These are phyloP conservation scores for Carallia pectinifolia DNA, from an alignment of 345 rosid species.

Conservation along the genomic window DNA sequence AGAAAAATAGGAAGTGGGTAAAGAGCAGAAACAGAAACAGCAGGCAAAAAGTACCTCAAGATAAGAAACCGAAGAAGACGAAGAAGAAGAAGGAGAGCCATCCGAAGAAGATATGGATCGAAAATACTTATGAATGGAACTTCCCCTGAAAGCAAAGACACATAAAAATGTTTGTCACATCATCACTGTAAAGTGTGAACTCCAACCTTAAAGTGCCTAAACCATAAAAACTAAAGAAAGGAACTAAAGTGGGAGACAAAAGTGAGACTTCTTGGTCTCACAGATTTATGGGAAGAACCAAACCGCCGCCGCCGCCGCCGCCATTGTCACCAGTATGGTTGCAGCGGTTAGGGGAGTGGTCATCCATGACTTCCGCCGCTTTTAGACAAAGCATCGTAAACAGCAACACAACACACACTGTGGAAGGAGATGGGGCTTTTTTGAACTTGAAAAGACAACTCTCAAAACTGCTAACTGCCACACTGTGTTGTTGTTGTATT, in stretches of 20 bases:
- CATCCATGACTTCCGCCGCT: conserved; percentile 29
- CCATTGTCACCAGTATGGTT: background rate
- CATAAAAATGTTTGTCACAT: background rate
- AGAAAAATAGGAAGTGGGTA: background rate
- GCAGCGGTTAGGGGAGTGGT: conserved; percentile 1
- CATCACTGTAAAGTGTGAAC: background rate
- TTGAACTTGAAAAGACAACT: too few relatives aligned
- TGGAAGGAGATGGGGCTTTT: background rate
- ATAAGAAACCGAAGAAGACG: conserved; percentile 11
- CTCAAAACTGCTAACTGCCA: too few relatives aligned
- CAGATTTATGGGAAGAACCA: conserved; percentile 29
- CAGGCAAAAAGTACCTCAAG: conserved; percentile 19
- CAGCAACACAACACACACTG: background rate
- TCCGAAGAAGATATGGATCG: conserved; percentile 28
- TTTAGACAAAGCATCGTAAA: conserved; percentile 27
- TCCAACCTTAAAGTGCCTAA: too few relatives aligned
- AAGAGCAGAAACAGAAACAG: background rate
- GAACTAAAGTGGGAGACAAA: background rate
- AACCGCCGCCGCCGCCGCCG: conserved; percentile 12
- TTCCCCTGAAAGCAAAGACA: conserved; percentile 18
- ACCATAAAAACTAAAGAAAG: background rate
- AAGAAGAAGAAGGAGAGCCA: conserved; percentile 20
- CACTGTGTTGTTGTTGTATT: too few relatives aligned
- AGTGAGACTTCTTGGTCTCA: background rate
- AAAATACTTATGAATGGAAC: conserved; percentile 26